Evolutionary conservation across 2,329 filamentous ascomycete species (phyloP), one percentile per base, ranked within the genome.

Genomic region (Penicillium capsulatum): DNA sequence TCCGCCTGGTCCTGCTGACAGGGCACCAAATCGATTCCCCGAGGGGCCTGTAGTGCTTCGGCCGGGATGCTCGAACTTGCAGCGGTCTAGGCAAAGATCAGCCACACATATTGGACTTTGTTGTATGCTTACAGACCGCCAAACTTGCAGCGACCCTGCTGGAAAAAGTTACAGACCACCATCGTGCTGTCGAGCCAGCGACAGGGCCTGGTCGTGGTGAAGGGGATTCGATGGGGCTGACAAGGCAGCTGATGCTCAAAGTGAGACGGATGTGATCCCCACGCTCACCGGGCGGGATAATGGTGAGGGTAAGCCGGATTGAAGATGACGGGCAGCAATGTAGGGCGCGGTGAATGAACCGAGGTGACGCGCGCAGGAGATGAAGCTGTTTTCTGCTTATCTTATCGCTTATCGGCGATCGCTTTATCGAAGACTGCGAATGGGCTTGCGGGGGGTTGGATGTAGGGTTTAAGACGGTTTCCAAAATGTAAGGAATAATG

Each of bases 61-160:
- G 37, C 69, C 64, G 15, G 77, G 76, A 64, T 84, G 80, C 39
- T 81, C 77, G 58, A 72, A 73, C 48, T 68, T 76, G 64, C 80
- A 83, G 35, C 61, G 67, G 44, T 77, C 80, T 82, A 45, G 13
- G 10, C 8, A n/a, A 35, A 32, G 19, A 38, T 58, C 28, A 61
- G 54, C 36, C n/a, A 28, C 6, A 2, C 9, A 2, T 4, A 7
- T 7, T 14, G 8, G 28, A 22, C 9, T 26, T n/a, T 6, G 7
- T 28, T 33, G 19, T 7, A 13, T 11, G 10, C 13, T 6, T n/a
- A 38, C 71, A 48, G 69, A 82, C 81, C 70, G 65, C 82, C 82
- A 58, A 75, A 80, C 55, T 69, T 77, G 69, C 83, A 88, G 47
- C 71, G 72, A 30, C 81, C 81, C 59, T 81, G 73, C 58, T 76